Evolutionary conservation across 257 asterid species (phyloP).

Genomic region (Striga asiatica): DNA sequence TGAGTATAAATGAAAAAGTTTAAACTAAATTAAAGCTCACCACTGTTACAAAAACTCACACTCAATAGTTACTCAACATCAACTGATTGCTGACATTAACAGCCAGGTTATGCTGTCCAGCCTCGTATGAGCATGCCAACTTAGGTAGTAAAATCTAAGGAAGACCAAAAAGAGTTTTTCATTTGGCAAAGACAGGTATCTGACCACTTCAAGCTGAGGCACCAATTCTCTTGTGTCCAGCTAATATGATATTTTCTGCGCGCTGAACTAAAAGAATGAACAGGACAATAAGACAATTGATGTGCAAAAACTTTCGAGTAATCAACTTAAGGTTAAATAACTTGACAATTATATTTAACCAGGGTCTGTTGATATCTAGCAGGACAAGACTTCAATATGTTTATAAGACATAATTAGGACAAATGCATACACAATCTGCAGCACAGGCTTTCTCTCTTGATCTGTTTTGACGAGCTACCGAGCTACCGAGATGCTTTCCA

Average conservation of each 20-base stretch:
- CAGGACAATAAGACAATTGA: conserved; percentile 23
- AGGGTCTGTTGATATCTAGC: too few species aligned
- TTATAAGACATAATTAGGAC: too few species aligned
- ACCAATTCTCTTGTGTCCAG: conserved; percentile 54
- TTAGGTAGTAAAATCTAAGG: neutral
- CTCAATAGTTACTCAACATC: neutral
- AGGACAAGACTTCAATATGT: too few species aligned
- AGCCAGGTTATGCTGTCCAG: neutral
- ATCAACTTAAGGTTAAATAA: too few species aligned
- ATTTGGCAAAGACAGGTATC: neutral
- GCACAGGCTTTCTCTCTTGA: too few species aligned
- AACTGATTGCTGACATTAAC: conserved; percentile 1
- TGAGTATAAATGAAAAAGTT: neutral
- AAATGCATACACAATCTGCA: too few species aligned
- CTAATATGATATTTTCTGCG: conserved; percentile 45
- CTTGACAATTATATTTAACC: too few species aligned
- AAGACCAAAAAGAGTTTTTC: conserved; percentile 5
- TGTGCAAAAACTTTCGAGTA: too few species aligned
- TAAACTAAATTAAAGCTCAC: neutral
- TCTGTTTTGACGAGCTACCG: too few species aligned
- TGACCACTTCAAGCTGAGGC: conserved; percentile 50
- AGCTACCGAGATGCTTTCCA: too few species aligned
- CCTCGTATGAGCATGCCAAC: conserved; percentile 8
- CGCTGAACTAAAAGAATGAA: conserved; percentile 44
- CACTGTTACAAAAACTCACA: too few species aligned